phyloP scores from a whole-genome alignment of 352 stramenopile genomes.

The Phytophthora crassamura region DNA sequence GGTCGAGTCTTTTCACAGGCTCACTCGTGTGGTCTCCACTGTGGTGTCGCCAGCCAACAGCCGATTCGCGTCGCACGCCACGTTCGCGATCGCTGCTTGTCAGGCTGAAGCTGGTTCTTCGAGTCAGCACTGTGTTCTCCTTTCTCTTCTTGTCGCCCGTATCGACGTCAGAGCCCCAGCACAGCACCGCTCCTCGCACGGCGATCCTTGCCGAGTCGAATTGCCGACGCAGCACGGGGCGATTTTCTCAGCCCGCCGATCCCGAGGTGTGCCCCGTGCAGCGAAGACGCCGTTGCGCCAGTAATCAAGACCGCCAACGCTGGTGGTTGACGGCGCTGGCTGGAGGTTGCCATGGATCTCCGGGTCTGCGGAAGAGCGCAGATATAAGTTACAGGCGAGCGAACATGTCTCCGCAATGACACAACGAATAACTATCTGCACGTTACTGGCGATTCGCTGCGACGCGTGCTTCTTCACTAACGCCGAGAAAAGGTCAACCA shows the following conservation, averaged over 20 bases:
- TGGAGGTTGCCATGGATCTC: not conserved
- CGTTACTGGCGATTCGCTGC: conserved; percentile 21
- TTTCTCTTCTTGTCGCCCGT: no score
- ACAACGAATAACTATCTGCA: not conserved
- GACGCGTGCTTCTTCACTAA: not conserved
- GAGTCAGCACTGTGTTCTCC: no score
- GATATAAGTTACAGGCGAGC: conserved; percentile 18
- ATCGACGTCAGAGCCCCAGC: no score
- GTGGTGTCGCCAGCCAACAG: no score
- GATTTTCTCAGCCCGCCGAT: conserved; percentile 32
- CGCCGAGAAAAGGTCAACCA: conserved; percentile 10
- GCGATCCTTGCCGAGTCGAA: conserved; percentile 7
- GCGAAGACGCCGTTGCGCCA: conserved; percentile 14
- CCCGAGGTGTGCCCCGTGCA: not conserved
- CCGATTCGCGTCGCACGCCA: no score
- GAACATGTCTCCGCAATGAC: conserved; percentile 7
- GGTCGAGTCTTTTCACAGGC: no score
- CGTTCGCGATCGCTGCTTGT: no score
- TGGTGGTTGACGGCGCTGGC: not conserved
- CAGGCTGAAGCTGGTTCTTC: no score
- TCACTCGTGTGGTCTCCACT: no score
- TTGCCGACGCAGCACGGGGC: conserved; percentile 22
- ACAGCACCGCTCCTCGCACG: conserved; percentile 1
- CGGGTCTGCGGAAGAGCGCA: not conserved
- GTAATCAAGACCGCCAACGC: conserved; percentile 6